Evolutionary conservation across 306 rosid genomes (phyloP), one percentile per base, ranked within the genome.

Genomic region (Oemleria cerasiformis): DNA sequence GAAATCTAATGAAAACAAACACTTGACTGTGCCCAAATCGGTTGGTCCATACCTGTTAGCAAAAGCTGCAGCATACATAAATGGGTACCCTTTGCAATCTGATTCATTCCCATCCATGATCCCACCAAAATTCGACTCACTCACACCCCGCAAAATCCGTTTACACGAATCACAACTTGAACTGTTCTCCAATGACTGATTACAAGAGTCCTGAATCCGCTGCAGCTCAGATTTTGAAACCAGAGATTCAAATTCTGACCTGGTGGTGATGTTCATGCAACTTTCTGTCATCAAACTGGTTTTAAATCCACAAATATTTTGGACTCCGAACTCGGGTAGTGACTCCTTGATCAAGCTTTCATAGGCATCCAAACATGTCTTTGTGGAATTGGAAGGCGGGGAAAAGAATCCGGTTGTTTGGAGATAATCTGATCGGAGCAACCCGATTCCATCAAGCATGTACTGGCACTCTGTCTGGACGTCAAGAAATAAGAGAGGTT

Each of bases 61-160:
- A 69, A 73, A 62, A 38, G 68, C 83, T 10, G 72, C 83, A 8
- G 76, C 79, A 63, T 79, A 79, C 17, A 79, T 63, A 69, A 45
- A 79, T 23, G 76, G 83, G 47, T 68, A 68, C 53, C 63, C 75
- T 0, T 39, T 7, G 56, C 76, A 74, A 39, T 54, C 63, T 8
- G 72, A 19, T 30, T 64, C 58, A 25, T 68, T 63, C 25, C 48
- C 79, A 38, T 36, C 45, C n/a, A n/a, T 60, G 1, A 19, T 2
- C 0, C 42, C 40, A 3, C 39, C 39, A n/a, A 79, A 54, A 10
- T 48, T 17, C 17, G 41, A 20, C 78, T n/a, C n/a, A n/a, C n/a
- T n/a, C n/a, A n/a, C n/a, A n/a, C n/a, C n/a, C n/a, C n/a, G n/a
- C n/a, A n/a, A n/a, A 63, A 79, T 51, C 30, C 0, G 12, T 63